Evolutionary conservation across 2,329 filamentous ascomycete species (phyloP).

Genomic region (Periconia macrospinosa): DNA sequence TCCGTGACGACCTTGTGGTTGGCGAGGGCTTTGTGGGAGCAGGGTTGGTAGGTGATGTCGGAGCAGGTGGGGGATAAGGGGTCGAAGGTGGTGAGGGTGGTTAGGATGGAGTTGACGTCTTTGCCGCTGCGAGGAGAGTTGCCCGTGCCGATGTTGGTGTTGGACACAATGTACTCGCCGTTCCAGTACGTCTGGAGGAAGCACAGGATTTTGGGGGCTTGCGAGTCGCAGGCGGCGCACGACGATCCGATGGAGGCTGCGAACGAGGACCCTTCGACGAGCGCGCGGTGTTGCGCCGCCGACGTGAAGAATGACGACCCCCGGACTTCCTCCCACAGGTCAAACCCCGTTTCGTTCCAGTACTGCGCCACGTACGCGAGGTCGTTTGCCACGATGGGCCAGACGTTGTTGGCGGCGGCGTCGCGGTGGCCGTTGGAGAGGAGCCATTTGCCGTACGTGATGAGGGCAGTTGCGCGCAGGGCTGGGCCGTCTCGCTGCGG

Average conservation of each 20-base stretch:
- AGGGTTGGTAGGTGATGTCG: constrained; percentile 75
- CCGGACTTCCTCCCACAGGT: constrained; percentile 81
- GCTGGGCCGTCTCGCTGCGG: constrained; percentile 81
- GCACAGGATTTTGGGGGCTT: constrained; percentile 72
- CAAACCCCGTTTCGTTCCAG: constrained; percentile 64
- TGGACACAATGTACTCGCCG: constrained; percentile 66
- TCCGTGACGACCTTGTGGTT: constrained; percentile 78
- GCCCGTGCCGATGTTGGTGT: constrained; percentile 59
- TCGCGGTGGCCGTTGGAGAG: constrained; percentile 61
- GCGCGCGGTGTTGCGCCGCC: constrained; percentile 67
- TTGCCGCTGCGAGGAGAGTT: constrained; percentile 64
- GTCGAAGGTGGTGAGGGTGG: constrained; percentile 65
- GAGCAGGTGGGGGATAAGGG: constrained; percentile 63
- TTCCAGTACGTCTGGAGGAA: constrained; percentile 77
- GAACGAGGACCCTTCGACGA: constrained; percentile 65
- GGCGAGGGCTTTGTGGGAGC: constrained; percentile 60
- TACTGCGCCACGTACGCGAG: constrained; percentile 74
- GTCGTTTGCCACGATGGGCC: constrained; percentile 77
- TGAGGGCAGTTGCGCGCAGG: constrained; percentile 72
- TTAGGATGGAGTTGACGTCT: constrained; percentile 69
- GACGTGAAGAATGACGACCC: constrained; percentile 81
- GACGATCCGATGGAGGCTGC: constrained; percentile 64
- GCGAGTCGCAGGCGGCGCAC: constrained; percentile 62
- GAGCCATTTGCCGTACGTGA: constrained; percentile 73
- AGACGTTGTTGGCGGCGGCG: constrained; percentile 54